Conservation (phyloP, 306 rosid genomes). For the Fagus sylvatica region DNA sequence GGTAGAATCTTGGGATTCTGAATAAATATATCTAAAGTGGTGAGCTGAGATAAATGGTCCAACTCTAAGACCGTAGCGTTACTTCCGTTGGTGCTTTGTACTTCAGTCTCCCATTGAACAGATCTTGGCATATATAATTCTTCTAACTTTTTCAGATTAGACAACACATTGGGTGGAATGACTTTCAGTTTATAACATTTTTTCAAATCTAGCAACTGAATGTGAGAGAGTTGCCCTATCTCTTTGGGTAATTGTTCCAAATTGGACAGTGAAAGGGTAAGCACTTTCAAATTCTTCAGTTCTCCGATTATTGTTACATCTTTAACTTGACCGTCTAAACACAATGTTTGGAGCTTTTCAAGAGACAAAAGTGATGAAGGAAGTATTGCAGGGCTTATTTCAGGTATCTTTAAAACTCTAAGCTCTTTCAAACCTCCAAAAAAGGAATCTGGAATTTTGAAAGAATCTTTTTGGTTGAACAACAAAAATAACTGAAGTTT, state of each 20-base stretch:
- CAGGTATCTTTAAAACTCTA: not conserved
- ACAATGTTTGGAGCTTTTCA: not conserved
- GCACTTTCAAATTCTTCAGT: not conserved
- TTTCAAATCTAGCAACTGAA: not conserved
- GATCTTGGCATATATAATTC: not conserved
- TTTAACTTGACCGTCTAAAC: not conserved
- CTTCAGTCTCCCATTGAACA: not conserved
- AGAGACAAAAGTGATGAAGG: not conserved
- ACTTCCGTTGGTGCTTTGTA: no score
- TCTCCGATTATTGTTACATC: not conserved
- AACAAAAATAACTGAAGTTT: not conserved
- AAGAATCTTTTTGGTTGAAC: not conserved
- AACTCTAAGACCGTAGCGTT: no score
- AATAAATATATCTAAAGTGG: not conserved
- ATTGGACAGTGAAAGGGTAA: not conserved
- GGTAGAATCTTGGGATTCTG: not conserved
- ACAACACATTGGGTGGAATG: not conserved
- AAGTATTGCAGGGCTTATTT: not conserved
- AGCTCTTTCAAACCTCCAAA: not conserved
- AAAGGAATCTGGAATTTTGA: not conserved
- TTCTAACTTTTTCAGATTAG: not conserved
- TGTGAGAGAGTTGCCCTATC: not conserved
- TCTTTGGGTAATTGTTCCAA: not conserved
- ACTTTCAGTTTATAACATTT: not conserved
- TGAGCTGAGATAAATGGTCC: no score